phyloP scores from a whole-genome alignment of 2,329 filamentous ascomycete species.

The Curvularia eragrostidis region DNA sequence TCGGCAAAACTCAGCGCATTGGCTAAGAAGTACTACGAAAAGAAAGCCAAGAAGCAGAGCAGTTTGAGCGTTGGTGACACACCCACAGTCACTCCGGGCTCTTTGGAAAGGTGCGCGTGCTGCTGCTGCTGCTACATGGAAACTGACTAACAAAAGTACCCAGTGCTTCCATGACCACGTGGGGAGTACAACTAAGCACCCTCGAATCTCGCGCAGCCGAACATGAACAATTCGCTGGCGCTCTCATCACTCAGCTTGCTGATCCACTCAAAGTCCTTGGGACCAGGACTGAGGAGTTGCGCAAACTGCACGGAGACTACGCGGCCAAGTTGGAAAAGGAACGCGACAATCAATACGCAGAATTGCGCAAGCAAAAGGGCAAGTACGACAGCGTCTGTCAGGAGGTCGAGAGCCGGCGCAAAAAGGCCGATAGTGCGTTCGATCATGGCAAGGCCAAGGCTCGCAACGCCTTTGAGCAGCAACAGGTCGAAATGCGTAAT shows the following conservation, averaged over 20 bases:
- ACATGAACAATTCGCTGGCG: constrained; percentile 82
- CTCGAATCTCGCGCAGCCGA: constrained; percentile 87
- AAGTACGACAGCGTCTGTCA: constrained; percentile 94
- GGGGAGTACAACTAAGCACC: constrained; percentile 91
- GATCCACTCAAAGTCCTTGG: constrained; percentile 82
- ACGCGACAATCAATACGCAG: constrained; percentile 80
- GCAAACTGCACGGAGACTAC: constrained; percentile 89
- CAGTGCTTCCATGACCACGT: constrained; percentile 95
- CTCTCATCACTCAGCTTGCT: constrained; percentile 80
- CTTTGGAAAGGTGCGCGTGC: constrained; percentile 75
- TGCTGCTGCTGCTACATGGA: background rate
- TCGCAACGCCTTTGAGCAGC: constrained; percentile 88
- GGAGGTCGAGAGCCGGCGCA: constrained; percentile 91
- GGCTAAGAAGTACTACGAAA: constrained; percentile 96
- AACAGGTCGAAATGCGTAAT: constrained; percentile 95
- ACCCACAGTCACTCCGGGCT: constrained; percentile 90
- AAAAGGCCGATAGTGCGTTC: constrained; percentile 93
- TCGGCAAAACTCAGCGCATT: constrained; percentile 83
- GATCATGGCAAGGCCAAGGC: constrained; percentile 87
- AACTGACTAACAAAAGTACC: constrained; percentile 13
- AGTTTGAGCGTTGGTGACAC: constrained; percentile 91
- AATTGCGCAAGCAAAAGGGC: constrained; percentile 86
- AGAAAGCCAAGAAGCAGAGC: constrained; percentile 89
- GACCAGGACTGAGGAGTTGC: constrained; percentile 83
- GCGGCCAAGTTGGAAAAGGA: constrained; percentile 89